Base-by-base conservation (phyloP, 306 rosid genomes). In the Ammopiptanthus mongolicus region DNA sequence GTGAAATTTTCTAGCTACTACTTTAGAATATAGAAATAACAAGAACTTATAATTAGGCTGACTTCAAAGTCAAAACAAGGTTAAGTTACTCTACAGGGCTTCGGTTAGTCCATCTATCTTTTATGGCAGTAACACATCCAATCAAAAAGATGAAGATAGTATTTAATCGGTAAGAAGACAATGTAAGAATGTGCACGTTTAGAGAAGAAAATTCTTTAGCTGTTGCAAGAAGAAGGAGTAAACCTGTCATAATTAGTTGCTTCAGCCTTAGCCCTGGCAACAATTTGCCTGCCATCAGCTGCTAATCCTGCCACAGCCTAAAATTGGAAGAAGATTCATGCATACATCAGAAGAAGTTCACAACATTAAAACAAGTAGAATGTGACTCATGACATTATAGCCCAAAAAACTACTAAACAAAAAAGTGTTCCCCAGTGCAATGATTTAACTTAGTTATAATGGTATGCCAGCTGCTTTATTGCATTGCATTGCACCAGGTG, bases 201-300 rank as follows among this genome's bases (percentile, higher is more conserved):
- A 63, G 19, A 64, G 9, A 67, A 65, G 12, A 3, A 64, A 8
- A 2, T 6, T 57, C 64, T 67, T 68, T 41, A 47, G n/a, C 83
- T n/a, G 51, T 36, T 76, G 48, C 50, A 60, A 48, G 71, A 70
- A 31, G 53, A 80, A 5, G 65, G 34, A 66, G 62, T 56, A 86
- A 80, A 93, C 98, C 92, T 92, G 83, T 92, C 93, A 28, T 92
- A 95, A 75, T 86, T 95, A 61, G 84, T 86, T 13, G 97, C 97
- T 87, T 95, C 99, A 68, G 97, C 84, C 86, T 92, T 85, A 8
- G 88, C 84, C 65, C 79, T 78, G 25, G 88, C 88, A 69, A 85
- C 88, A 33, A 85, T 85, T 75, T 85, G 88, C 86, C 88, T 78
- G 4, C 86, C 88, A 64, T 85, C 88, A 64, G 88, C 88, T 47